Conservation (phyloP, 2,329 filamentous ascomycete genomes). For the Colletotrichum tanaceti region DNA sequence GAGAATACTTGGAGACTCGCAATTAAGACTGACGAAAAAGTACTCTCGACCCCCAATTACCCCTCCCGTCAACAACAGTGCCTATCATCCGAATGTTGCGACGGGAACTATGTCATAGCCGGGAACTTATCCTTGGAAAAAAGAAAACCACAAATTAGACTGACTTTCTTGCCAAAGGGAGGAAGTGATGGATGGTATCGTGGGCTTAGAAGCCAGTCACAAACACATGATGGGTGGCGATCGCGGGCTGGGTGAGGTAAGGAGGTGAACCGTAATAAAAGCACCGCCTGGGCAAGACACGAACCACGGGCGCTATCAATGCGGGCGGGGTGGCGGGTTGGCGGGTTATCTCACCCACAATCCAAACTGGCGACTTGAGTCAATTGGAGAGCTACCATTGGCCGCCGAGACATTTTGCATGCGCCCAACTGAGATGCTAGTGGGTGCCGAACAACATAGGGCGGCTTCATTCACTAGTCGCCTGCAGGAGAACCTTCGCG, state of each 20-base stretch:
- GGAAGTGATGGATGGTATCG: not conserved
- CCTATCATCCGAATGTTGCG: constrained; percentile 26
- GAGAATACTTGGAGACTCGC: constrained; percentile 10
- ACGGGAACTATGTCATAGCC: constrained; percentile 20
- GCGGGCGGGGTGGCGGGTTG: too few species aligned
- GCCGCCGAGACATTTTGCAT: constrained; percentile 10
- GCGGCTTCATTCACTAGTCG: constrained; percentile 10
- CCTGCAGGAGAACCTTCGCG: constrained; percentile 21
- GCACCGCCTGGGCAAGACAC: constrained; percentile 20
- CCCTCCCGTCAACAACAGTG: not conserved
- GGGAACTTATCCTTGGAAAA: constrained; percentile 17
- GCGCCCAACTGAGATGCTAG: constrained; percentile 13
- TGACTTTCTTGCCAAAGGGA: constrained; percentile 10
- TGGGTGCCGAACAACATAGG: constrained; percentile 9
- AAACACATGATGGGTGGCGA: constrained; percentile 8
- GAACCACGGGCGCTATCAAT: constrained; percentile 17
- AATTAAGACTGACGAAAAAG: not conserved
- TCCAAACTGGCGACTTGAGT: constrained; percentile 3
- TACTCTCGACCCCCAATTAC: constrained; percentile 13
- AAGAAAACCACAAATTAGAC: constrained; percentile 3
- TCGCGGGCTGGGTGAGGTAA: constrained; percentile 28
- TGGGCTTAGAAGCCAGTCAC: constrained; percentile 6
- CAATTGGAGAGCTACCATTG: constrained; percentile 18
- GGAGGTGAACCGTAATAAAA: constrained; percentile 22
- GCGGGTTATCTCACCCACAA: constrained; percentile 2